These are phyloP conservation scores for Leccinum disarticulatum DNA, from an alignment of 768 basidiomycete genomes.

Conservation along the genomic window DNA sequence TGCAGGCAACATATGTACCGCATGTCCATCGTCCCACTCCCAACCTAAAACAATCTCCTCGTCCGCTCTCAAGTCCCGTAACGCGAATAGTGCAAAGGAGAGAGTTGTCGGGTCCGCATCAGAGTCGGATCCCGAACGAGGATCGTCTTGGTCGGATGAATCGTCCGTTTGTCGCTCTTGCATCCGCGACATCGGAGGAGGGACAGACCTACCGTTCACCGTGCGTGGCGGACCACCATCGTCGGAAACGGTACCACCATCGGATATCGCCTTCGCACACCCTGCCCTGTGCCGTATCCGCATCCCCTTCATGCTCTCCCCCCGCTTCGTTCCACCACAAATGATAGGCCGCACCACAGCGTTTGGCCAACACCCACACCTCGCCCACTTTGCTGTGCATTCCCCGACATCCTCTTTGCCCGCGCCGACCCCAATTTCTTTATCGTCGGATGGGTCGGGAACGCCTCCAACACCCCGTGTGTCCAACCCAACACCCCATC, in stretches of 20 bases:
- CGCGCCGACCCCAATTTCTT: background rate
- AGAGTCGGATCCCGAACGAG: slow-evolving; percentile 12
- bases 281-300: slow-evolving; percentile 19
- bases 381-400: slow-evolving; percentile 50
- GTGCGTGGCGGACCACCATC: slow-evolving; percentile 4
- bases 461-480: slow-evolving; percentile 64
- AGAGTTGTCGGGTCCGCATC: slow-evolving; percentile 41
- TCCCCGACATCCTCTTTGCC: slow-evolving; percentile 39
- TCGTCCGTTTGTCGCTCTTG: slow-evolving; percentile 14
- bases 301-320: slow-evolving; percentile 18
- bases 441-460: slow-evolving; percentile 24
- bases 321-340: slow-evolving; percentile 30
- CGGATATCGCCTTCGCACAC: slow-evolving; percentile 12
- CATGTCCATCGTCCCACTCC: slow-evolving; percentile 96
- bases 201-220: slow-evolving; percentile 10
- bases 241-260: background rate
- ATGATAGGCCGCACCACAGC: slow-evolving; percentile 46
- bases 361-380: slow-evolving; percentile 57
- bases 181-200: slow-evolving; percentile 9
- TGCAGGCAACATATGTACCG: slow-evolving; percentile 75
- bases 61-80: slow-evolving; percentile 67
- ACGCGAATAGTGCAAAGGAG: slow-evolving; percentile 79
- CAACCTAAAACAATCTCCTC: slow-evolving; percentile 90
- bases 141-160: slow-evolving; percentile 21
- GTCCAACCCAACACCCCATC: slow-evolving; percentile 78